Evolutionary conservation across 1,139 yeast species (phyloP), one percentile per base, ranked within the genome.

Genomic region (Suhomyces taliae): DNA sequence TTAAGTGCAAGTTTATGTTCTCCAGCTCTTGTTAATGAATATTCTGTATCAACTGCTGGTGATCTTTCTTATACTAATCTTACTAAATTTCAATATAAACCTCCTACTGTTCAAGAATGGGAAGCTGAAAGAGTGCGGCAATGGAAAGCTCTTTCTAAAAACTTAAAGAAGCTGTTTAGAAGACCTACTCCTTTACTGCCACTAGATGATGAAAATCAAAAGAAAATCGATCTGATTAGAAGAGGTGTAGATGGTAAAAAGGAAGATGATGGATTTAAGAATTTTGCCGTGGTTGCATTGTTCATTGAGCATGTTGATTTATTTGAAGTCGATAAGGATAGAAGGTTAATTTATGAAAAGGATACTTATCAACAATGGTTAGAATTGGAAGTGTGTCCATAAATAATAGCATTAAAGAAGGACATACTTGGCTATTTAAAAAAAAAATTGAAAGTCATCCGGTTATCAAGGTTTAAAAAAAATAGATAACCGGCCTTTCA

Each of bases 161-260:
- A 64, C 7, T 69, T 86, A 60, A 84, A 83, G 61, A 78, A 83
- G 43, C 73, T 85, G 27, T 89, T 85, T 64, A 78, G 87, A 48
- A 84, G 82, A 55, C 96, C 96, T 1, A 66, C 76, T 1, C 96
- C 96, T 0, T 85, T 85, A 24, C 68, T 82, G 1, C 67, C 69
- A 26, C 62, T 88, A 62, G 77, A 80, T n/a, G 74, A 72, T n/a
- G 84, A 79, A 34, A 79, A 78, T 48, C 74, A 74, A 37, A 80
- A 79, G 58, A 62, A 72, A 48, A 69, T 89, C 38, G 95, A 89
- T 64, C 79, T 87, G 45, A 85, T 89, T 43, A 74, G 81, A 43
- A 76, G 96, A 54, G 95, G 96, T 6, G 96, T 88, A 11, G 96
- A 89, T 64, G 96, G 96, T 8, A 78, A 83, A 43, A 79, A 83